A percentile compares a stretch with the other conserved stretches of the same genome.
These are phyloP conservation scores for Monascus purpureus DNA, from an alignment of 495 filamentous ascomycete genomes.

Conservation along the genomic window DNA sequence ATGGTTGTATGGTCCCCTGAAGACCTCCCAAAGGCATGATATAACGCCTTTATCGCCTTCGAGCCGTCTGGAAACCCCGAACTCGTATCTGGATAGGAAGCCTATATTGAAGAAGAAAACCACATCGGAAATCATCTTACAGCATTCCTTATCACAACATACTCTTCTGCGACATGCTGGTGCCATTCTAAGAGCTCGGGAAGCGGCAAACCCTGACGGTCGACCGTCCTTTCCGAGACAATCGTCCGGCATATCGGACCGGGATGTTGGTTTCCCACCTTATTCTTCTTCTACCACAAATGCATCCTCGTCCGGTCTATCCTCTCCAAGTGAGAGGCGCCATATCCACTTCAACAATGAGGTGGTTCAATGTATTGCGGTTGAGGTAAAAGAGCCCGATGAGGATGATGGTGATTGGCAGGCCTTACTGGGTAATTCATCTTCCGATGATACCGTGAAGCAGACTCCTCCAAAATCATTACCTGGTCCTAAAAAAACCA, in stretches of 20 bases:
- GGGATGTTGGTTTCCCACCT: conserved; percentile 13
- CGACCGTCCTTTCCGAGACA: conserved; percentile 37
- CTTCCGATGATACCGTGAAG: conserved; percentile 66
- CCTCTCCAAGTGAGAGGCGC: conserved; percentile 57
- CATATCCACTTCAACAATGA: conserved; percentile 96
- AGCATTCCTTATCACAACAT: conserved; percentile 77
- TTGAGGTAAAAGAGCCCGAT: conserved; percentile 65
- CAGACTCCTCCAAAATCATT: conserved; percentile 31
- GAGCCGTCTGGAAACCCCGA: conserved; percentile 58
- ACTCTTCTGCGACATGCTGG: conserved; percentile 89
- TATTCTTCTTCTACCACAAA: conserved; percentile 17
- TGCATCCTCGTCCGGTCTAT: conserved; percentile 31
- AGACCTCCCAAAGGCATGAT: conserved; percentile 40
- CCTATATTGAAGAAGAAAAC: conserved; percentile 94
- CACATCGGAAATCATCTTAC: conserved; percentile 90
- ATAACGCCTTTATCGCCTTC: conserved; percentile 33
- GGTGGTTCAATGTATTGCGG: conserved; percentile 89
- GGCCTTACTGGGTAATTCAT: conserved; percentile 38
- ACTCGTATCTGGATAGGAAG: conserved; percentile 73
- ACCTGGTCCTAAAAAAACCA: conserved; percentile 32
- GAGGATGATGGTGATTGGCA: conserved; percentile 49
- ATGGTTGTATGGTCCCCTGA: conserved; percentile 92
- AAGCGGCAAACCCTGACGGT: conserved; percentile 40
- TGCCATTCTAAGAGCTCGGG: conserved; percentile 81
- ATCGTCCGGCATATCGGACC: conserved; percentile 54